A percentile compares a stretch with the other conserved stretches of the same genome.
Evolutionary conservation across 192 early-diverging fungal genomes (phyloP).

Genomic region (Coemansia sp.): DNA sequence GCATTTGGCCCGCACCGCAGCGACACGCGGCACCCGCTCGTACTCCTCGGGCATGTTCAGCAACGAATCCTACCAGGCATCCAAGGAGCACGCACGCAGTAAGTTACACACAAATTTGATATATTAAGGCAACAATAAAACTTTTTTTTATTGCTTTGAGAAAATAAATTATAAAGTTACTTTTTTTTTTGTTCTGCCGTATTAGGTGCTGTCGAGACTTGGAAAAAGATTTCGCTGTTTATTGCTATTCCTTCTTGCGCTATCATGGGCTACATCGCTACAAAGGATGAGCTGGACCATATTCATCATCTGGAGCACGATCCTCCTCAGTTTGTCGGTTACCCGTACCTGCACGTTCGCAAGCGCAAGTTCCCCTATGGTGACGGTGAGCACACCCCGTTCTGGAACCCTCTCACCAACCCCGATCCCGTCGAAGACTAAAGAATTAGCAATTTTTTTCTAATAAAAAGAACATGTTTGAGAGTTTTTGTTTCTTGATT

Average conservation of each 20-base stretch:
- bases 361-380: slow-evolving; percentile 53
- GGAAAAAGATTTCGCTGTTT: slow-evolving; percentile 52
- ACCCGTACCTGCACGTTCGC: slow-evolving; percentile 49
- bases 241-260: slow-evolving; percentile 33
- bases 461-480: no score
- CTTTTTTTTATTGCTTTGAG: not conserved
- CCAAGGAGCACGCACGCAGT: slow-evolving; percentile 49
- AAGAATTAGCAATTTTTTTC: no score
- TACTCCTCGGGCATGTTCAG: slow-evolving; percentile 40
- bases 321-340: slow-evolving; percentile 44
- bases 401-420: slow-evolving; percentile 53
- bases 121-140: not conserved
- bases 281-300: slow-evolving; percentile 50
- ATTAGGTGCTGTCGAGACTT: slow-evolving; percentile 49
- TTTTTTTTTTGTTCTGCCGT: not conserved
- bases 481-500: no score
- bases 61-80: slow-evolving; percentile 32
- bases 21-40: slow-evolving; percentile 36
- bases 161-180: not conserved
- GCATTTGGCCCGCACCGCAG: slow-evolving; percentile 44
- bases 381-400: slow-evolving; percentile 51
- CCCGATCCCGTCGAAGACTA: slow-evolving; percentile 51
- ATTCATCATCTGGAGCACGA: slow-evolving; percentile 56
- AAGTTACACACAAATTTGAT: slow-evolving; percentile 9
- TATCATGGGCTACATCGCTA: slow-evolving; percentile 40